These are phyloP conservation scores for Lobosporangium transversale DNA, from an alignment of 192 early-diverging fungal genomes.

Conservation along the genomic window DNA sequence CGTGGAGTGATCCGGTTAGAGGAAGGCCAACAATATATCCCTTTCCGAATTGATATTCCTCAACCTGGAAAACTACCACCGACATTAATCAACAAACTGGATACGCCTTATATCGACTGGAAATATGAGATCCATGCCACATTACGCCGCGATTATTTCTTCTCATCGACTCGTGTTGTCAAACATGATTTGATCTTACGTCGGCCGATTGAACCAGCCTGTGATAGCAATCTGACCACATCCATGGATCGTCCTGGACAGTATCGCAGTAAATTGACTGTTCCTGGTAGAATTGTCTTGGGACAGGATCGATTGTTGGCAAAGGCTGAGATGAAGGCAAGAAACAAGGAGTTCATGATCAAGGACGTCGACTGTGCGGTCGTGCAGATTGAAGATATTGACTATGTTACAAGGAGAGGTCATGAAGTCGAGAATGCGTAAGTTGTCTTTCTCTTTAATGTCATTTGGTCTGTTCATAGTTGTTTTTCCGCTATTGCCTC, in stretches of 20 bases:
- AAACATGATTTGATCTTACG: constrained; percentile 48
- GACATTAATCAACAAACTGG: constrained; percentile 51
- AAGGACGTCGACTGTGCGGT: constrained; percentile 44
- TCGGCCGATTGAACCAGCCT: constrained; percentile 23
- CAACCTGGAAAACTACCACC: constrained; percentile 23
- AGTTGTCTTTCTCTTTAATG: constrained; percentile 18
- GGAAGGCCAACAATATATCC: constrained; percentile 37
- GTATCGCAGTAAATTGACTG: constrained; percentile 38
- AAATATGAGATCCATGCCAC: constrained; percentile 53
- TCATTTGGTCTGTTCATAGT: background rate
- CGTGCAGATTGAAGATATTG: constrained; percentile 37
- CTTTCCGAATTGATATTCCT: constrained; percentile 46
- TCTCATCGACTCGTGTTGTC: constrained; percentile 40
- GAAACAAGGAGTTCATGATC: constrained; percentile 47
- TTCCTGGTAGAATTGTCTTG: constrained; percentile 33
- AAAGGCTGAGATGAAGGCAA: constrained; percentile 32
- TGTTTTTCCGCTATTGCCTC: too few relatives aligned
- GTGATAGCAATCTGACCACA: constrained; percentile 16
- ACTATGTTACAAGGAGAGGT: constrained; percentile 21
- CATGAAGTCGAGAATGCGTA: constrained; percentile 22
- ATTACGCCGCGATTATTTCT: constrained; percentile 39
- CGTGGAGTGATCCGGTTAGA: constrained; percentile 27
- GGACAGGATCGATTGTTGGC: constrained; percentile 40
- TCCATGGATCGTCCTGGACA: constrained; percentile 39
- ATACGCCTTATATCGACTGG: constrained; percentile 48